Evolutionary conservation across 306 rosid genomes (phyloP).

Genomic region (Benincasa hispida): DNA sequence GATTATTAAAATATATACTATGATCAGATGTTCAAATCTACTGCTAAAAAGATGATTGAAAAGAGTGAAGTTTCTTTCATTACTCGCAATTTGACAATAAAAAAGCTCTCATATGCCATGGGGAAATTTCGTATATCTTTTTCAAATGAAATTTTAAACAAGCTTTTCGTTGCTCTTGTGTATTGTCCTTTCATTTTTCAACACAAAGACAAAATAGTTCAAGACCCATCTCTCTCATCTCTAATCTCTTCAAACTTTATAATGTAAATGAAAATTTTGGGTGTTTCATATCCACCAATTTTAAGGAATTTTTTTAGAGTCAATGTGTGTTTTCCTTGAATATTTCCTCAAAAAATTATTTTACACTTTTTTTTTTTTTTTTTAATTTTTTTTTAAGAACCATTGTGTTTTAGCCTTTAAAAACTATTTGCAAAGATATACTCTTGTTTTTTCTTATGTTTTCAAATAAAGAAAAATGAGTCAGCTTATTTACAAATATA

Average conservation of each 20-base stretch:
- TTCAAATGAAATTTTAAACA: not conserved
- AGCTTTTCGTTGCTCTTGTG: not conserved
- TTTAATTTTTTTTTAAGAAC: too few relatives aligned
- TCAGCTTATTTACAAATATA: too few relatives aligned
- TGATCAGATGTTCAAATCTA: too few relatives aligned
- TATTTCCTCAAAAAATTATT: not conserved
- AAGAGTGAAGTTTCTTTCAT: not conserved
- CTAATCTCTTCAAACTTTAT: not conserved
- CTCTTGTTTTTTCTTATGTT: too few relatives aligned
- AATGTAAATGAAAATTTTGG: not conserved
- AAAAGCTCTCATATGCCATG: not conserved
- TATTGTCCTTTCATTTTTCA: not conserved
- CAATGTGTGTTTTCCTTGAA: too few relatives aligned
- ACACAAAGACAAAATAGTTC: not conserved
- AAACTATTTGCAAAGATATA: too few relatives aligned
- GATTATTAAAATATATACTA: too few relatives aligned
- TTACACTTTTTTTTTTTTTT: not conserved
- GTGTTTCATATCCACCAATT: not conserved
- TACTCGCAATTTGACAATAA: not conserved
- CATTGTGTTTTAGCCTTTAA: too few relatives aligned
- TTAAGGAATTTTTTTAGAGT: not conserved
- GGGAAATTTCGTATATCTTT: not conserved
- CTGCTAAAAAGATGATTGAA: too few relatives aligned
- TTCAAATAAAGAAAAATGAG: too few relatives aligned
- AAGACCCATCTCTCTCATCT: not conserved